Evolutionary conservation across 768 basidiomycete species (phyloP), one percentile per base, ranked within the genome.

Genomic region (Suillus hirtellus): DNA sequence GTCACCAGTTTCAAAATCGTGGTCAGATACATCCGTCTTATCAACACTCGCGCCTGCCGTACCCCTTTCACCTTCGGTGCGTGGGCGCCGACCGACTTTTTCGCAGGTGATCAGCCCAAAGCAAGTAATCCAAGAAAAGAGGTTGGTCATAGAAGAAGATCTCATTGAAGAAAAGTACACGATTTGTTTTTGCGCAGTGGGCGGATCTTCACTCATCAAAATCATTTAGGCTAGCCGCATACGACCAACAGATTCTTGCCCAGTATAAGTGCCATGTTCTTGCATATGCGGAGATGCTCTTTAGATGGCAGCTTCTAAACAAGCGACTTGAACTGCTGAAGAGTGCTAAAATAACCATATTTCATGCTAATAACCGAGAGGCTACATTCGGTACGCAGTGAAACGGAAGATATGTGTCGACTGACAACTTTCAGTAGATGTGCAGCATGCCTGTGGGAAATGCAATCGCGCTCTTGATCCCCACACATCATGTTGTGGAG

Each of bases 241-340:
- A 84, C 52, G 71, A 80, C 38, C 66, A 71, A 3, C 68, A 75
- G 10, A 69, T 84, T 59, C 78, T 85, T 24, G 74, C 78, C 21
- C 83, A 81, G 61, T 65, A 82, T 42, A 70, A 79, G 24, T 75
- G 71, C 9, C 91, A 95, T 72, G 79, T 94, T 24, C 75, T 86
- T 49, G 79, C 81, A 1, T 95, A 95, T 70, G 89, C 90, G 7
- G 91, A 95, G 62, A 76, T 89, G 65, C 77, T 95, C 27, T 85
- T 86, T 66, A 77, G 87, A 50, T 95, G 93, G 94, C 77, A 85
- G 65, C 72, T 93, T 60, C 77, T 84, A 67, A 80, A 86, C 46
- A 90, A 92, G 71, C 84, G 93, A 3, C 75, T 88, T 19, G 91
- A 93, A 66, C 80, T 95, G 1, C 75, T 94, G 62, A 91, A 91